Percentiles rank a stretch among this genome's conserved stretches.
These are phyloP conservation scores for Aegilops bicornis DNA, from an alignment of 176 grass and related monocot genomes.

Conservation along the genomic window DNA sequence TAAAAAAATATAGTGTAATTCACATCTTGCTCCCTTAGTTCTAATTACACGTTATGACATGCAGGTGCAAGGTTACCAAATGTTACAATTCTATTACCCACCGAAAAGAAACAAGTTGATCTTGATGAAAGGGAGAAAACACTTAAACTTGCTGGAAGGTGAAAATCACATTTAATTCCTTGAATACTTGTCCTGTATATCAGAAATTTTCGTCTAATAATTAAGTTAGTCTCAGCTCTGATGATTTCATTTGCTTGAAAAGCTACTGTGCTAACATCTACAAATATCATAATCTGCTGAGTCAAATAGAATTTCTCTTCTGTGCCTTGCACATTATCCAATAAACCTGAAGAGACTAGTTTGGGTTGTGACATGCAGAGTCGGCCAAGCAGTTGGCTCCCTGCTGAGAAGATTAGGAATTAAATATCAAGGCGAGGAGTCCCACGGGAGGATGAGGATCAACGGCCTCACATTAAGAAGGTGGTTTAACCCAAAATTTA, in stretches of 20 bases:
- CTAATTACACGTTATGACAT: conserved; percentile 34
- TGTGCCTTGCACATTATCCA: neutral
- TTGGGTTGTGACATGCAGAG: conserved; percentile 42
- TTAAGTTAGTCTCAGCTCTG: neutral
- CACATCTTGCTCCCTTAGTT: conserved; percentile 20
- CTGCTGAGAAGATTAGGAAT: conserved; percentile 90
- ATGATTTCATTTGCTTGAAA: conserved; percentile 9
- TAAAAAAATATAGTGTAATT: neutral
- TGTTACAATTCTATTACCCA: conserved; percentile 80
- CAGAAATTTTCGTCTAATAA: neutral
- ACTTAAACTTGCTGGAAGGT: conserved; percentile 91
- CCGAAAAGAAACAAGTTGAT: conserved; percentile 72
- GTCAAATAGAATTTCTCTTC: neutral
- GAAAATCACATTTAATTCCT: conserved; percentile 18
- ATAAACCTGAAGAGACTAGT: conserved; percentile 25
- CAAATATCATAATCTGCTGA: neutral
- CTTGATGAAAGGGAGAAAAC: conserved; percentile 62
- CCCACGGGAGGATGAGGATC: conserved; percentile 81
- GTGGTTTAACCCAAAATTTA: conserved; percentile 87
- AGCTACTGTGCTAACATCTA: neutral
- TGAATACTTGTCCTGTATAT: conserved; percentile 3
- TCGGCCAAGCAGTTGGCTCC: conserved; percentile 79
- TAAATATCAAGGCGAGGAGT: conserved; percentile 83
- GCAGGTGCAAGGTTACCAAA: conserved; percentile 85
- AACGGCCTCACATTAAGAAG: conserved; percentile 76